A percentile compares a stretch with the other conserved stretches of the same genome.
phyloP scores from a whole-genome alignment of 176 grass and related monocot species.

The Pontederia crassipes region DNA sequence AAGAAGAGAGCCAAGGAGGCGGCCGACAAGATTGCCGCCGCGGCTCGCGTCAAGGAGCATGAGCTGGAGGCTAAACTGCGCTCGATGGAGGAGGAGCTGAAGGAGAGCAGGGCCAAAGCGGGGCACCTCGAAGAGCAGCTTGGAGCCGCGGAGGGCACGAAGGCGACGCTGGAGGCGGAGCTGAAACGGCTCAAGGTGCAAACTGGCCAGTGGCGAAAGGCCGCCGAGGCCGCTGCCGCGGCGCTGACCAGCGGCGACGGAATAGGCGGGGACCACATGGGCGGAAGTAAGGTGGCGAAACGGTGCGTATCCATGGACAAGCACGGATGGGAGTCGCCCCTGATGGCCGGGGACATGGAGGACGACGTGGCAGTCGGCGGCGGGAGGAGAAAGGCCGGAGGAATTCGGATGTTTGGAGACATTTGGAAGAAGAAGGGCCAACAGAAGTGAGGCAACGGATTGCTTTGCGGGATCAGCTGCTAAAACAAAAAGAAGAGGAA shows the following conservation, averaged over 20 bases:
- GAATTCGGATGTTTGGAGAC: background rate
- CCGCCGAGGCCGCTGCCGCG: slow-evolving; percentile 2
- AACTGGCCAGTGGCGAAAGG: slow-evolving; percentile 12
- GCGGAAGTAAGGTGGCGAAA: too few relatives aligned
- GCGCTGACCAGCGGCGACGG: background rate
- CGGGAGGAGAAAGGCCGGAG: background rate
- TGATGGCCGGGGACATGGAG: background rate
- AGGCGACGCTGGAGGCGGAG: slow-evolving; percentile 1
- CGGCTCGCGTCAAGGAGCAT: slow-evolving; percentile 9
- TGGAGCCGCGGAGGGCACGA: background rate
- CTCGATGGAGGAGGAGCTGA: slow-evolving; percentile 5
- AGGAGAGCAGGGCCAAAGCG: slow-evolving; percentile 26
- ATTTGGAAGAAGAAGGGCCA: slow-evolving; percentile 2
- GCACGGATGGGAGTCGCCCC: background rate
- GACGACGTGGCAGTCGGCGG: background rate
- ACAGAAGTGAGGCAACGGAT: background rate
- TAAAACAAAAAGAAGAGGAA: too few relatives aligned
- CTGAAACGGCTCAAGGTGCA: slow-evolving; percentile 12
- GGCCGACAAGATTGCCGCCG: background rate
- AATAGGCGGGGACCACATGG: too few relatives aligned
- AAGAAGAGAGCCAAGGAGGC: slow-evolving; percentile 21
- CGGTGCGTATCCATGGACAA: too few relatives aligned
- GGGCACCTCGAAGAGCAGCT: slow-evolving; percentile 29
- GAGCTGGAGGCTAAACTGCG: slow-evolving; percentile 1
- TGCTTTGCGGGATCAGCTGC: too few relatives aligned